Percentiles rank a stretch among this genome's conserved stretches.
Evolutionary conservation across 768 basidiomycete genomes (phyloP).

Genomic region (Mycena rosella): DNA sequence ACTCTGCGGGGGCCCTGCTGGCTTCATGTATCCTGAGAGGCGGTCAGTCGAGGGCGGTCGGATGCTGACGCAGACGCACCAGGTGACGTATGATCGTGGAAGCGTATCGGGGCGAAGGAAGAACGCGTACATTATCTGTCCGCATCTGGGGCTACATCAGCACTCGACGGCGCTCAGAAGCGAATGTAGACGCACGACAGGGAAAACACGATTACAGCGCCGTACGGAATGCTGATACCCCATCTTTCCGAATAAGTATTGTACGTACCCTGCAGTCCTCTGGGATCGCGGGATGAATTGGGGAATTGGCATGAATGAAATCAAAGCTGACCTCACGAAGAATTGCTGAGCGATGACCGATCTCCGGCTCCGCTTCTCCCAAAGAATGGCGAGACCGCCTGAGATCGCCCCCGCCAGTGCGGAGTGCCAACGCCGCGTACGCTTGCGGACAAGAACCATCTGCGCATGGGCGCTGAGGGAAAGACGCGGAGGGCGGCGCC

Average conservation of each 20-base stretch:
- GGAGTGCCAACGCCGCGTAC: slow-evolving; percentile 83
- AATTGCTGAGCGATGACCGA: slow-evolving; percentile 85
- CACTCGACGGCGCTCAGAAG: neutral
- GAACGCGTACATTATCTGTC: slow-evolving; percentile 35
- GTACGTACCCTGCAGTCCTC: slow-evolving; percentile 78
- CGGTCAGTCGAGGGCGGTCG: neutral
- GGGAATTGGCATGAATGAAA: neutral
- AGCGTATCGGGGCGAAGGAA: slow-evolving; percentile 51
- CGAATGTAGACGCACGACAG: slow-evolving; percentile 9
- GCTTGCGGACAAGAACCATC: slow-evolving; percentile 72
- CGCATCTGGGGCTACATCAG: slow-evolving; percentile 9
- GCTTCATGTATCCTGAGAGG: slow-evolving; percentile 75
- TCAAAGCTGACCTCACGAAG: slow-evolving; percentile 81
- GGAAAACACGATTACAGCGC: slow-evolving; percentile 31
- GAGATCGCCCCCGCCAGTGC: slow-evolving; percentile 83
- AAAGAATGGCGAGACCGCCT: slow-evolving; percentile 79
- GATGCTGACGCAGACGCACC: neutral
- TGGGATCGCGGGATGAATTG: slow-evolving; percentile 38
- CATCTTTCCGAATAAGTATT: slow-evolving; percentile 61
- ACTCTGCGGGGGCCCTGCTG: slow-evolving; percentile 69
- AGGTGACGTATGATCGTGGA: slow-evolving; percentile 73
- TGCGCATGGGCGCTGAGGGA: slow-evolving; percentile 76
- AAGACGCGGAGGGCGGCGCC: slow-evolving; percentile 60
- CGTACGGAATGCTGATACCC: slow-evolving; percentile 32
- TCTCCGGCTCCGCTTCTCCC: slow-evolving; percentile 78